Conservation (phyloP, 179 eudicot genomes). For the Beta lomatogona region DNA sequence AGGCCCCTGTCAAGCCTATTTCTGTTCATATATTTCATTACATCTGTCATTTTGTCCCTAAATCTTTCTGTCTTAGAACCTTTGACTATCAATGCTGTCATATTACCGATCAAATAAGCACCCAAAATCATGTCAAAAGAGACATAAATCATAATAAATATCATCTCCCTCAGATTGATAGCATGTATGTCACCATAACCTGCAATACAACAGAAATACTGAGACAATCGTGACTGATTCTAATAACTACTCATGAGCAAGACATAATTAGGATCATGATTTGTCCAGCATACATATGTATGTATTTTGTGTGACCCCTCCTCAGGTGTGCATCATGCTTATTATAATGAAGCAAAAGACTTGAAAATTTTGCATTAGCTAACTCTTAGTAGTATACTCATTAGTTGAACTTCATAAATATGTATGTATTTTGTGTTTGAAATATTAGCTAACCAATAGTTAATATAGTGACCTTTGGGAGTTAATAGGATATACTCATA, state of each 20-base stretch:
- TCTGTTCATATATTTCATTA: constrained; percentile 81
- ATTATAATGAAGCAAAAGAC: too few relatives aligned
- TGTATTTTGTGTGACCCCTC: too few relatives aligned
- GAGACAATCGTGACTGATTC: not conserved
- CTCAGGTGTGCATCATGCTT: too few relatives aligned
- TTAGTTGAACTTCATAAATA: too few relatives aligned
- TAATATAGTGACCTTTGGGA: too few relatives aligned
- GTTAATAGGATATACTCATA: too few relatives aligned
- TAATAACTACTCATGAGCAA: not conserved
- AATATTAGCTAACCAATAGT: too few relatives aligned
- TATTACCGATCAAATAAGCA: constrained; percentile 91
- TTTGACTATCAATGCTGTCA: constrained; percentile 92
- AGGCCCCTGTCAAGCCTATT: constrained; percentile 72
- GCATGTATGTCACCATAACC: constrained; percentile 99
- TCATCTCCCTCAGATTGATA: constrained; percentile 88
- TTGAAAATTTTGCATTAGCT: too few relatives aligned
- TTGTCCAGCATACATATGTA: not conserved
- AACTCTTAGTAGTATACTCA: not conserved
- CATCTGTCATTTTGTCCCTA: constrained; percentile 87
- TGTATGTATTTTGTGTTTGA: too few relatives aligned
- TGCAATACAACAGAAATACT: constrained; percentile 30
- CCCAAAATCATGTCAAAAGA: constrained; percentile 95
- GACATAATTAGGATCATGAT: not conserved
- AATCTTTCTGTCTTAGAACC: constrained; percentile 87
- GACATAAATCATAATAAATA: constrained; percentile 85